Percentiles rank a stretch among this genome's conserved stretches.
phyloP scores from a whole-genome alignment of 306 rosid species.

The Nissolia schottii region DNA sequence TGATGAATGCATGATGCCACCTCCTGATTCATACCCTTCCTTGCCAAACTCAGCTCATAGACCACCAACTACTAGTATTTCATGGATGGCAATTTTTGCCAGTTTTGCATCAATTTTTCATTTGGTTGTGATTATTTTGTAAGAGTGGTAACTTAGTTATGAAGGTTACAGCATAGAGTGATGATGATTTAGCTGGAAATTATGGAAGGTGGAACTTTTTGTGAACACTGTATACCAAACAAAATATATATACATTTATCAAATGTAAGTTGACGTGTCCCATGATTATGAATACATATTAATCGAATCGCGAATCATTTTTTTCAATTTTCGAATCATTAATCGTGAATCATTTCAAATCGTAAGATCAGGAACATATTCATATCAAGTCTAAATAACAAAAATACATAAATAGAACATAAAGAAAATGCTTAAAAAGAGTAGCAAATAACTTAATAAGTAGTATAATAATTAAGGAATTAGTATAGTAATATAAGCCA shows the following conservation, averaged over 20 bases:
- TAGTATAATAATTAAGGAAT: too few species aligned
- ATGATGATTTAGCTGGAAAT: not conserved
- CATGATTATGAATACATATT: not conserved
- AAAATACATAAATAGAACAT: too few species aligned
- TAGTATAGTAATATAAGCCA: too few species aligned
- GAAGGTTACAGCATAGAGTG: constrained; percentile 1
- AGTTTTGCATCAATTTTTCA: constrained; percentile 33
- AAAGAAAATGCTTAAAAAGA: too few species aligned
- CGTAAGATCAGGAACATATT: too few species aligned
- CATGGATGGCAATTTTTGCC: constrained; percentile 19
- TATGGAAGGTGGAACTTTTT: not conserved
- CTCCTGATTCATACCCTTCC: constrained; percentile 79
- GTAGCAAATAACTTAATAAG: too few species aligned
- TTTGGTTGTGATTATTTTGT: constrained; percentile 24
- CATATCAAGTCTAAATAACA: too few species aligned
- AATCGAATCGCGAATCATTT: too few species aligned
- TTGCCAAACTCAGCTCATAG: constrained; percentile 64
- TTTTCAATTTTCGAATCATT: too few species aligned
- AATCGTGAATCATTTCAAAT: too few species aligned
- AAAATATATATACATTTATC: not conserved
- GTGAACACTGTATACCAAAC: not conserved
- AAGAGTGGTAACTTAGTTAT: not conserved
- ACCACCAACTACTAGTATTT: constrained; percentile 12
- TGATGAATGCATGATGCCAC: constrained; percentile 87
- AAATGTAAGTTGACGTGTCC: not conserved